Evolutionary conservation across 75 land plant genomes (phyloP), one percentile per base, ranked within the genome.

Genomic region (Pinus taeda): DNA sequence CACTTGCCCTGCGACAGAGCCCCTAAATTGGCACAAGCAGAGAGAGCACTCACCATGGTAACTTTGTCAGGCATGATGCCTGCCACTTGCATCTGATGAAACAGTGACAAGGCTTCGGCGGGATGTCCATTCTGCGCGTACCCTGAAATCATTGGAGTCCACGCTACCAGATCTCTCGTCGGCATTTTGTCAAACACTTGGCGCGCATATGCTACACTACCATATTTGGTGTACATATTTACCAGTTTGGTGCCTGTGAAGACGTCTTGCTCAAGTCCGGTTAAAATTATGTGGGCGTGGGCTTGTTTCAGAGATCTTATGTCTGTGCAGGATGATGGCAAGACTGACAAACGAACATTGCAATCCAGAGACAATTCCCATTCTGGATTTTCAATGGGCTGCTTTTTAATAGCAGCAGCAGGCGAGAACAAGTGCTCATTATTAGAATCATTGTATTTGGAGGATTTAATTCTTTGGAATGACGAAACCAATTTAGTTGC

Each of bases 211-310:
- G 12, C 75, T 4, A 81, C 13, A 33, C 33, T 42, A 18, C 83
- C 83, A 56, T 6, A 78, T 11, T 73, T 6, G 12, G 88, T 81
- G 36, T 92, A 90, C 24, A 88, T 20, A 11, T 83, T 75, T 0
- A 84, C 56, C 11, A 92, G 84, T 84, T 90, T 92, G 15, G 90
- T 81, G 3, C 76, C 77, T 66, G 90, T 15, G 42, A 71, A 84
- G 15, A 53, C 60, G 57, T 80, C 83, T 60, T 45, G 65, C 14
- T 83, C 81, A 37, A 90, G 78, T 45, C 88, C 76, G 21, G 11
- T 66, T 20, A 53, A 20, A 59, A 91, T 90, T 29, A 92, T 86
- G n/a, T 88, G 79, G 62, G 77, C 57, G 57, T 87, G 92, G 57
- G 88, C 88, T 45, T 82, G 86, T 7, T 80, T 39, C 13, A 85